phyloP scores from a whole-genome alignment of 2,329 filamentous ascomycete genomes.

The Didymella exigua region DNA sequence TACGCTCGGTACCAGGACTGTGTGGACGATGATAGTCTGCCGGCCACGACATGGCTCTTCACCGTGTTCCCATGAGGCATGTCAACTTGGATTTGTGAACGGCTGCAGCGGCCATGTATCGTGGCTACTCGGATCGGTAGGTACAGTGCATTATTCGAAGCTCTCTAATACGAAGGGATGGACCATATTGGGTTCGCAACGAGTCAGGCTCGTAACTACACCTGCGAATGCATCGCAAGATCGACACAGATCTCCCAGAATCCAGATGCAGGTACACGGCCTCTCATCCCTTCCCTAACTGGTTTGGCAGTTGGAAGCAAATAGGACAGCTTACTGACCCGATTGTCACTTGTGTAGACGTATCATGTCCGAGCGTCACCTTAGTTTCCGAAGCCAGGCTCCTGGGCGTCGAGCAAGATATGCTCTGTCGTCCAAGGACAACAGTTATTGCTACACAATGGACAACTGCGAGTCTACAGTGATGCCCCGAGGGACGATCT shows the following conservation, averaged over 20 bases:
- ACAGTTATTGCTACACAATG: background rate
- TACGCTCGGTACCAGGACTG: background rate
- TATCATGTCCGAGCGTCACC: background rate
- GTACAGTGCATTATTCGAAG: background rate
- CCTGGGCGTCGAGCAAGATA: too few relatives aligned
- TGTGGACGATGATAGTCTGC: background rate
- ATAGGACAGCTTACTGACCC: background rate
- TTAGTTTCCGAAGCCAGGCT: too few relatives aligned
- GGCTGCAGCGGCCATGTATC: background rate
- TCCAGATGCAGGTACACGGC: background rate
- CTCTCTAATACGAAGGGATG: background rate
- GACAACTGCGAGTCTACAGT: background rate
- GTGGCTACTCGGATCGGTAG: background rate
- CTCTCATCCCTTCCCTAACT: background rate
- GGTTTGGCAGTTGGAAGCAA: background rate
- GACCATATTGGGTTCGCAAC: background rate
- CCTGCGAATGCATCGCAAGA: background rate
- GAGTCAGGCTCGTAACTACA: background rate
- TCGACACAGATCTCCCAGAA: background rate
- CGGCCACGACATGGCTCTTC: background rate
- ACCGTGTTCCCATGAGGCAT: too few relatives aligned
- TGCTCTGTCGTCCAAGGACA: too few relatives aligned
- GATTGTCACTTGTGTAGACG: background rate
- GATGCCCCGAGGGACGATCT: background rate
- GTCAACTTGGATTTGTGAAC: background rate